phyloP scores from a whole-genome alignment of 225 moss, liverwort and hornwort species.

The Polytrichum formosum region DNA sequence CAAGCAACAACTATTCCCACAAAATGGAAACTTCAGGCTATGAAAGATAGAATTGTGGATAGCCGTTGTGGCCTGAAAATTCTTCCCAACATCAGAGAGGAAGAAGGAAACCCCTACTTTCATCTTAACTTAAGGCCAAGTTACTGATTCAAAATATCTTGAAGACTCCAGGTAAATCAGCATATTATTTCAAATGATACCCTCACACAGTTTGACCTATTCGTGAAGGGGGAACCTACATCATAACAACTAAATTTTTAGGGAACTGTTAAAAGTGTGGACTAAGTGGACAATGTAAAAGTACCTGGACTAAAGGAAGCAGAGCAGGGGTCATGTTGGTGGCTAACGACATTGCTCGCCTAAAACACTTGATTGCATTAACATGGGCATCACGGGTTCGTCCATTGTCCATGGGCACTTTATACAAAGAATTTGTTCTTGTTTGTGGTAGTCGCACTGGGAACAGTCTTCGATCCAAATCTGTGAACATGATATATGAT shows the following conservation, averaged over 20 bases:
- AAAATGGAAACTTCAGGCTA: conserved; percentile 3
- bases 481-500: conserved; percentile 25
- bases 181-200: background rate
- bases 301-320: conserved; percentile 91
- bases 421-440: conserved; percentile 47
- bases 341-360: conserved; percentile 51
- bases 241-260: background rate
- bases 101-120: background rate
- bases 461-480: conserved; percentile 73
- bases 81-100: too few species aligned
- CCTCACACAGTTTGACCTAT: too few species aligned
- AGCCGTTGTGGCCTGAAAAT: background rate
- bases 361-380: conserved; percentile 75
- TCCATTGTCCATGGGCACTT: conserved; percentile 67
- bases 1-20: conserved; percentile 66
- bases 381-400: conserved; percentile 79
- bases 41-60: background rate
- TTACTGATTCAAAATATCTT: too few species aligned
- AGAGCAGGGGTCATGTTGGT: conserved; percentile 74
- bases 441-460: conserved; percentile 63
- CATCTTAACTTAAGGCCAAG: too few species aligned
- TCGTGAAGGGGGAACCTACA: too few species aligned
- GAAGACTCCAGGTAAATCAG: too few species aligned
- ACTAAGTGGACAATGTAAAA: background rate
- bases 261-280: background rate